Percentiles rank a stretch among this genome's conserved stretches.
These are phyloP conservation scores for Clarireedia hainanense DNA, from an alignment of 2,329 filamentous ascomycete species.

Conservation along the genomic window DNA sequence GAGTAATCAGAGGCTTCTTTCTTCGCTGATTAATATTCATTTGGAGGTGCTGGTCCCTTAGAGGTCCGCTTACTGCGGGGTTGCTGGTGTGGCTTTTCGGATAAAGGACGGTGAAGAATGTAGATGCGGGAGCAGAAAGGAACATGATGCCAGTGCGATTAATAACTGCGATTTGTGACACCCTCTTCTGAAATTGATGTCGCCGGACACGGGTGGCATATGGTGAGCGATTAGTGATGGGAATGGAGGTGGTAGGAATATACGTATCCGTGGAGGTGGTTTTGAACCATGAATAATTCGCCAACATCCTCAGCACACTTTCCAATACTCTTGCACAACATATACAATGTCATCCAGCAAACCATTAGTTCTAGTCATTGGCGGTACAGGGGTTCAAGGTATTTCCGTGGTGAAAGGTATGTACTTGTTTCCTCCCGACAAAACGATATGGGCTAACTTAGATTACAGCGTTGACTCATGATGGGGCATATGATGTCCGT, in stretches of 20 bases:
- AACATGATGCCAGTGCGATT: neutral
- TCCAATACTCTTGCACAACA: too few species aligned
- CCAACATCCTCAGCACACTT: neutral
- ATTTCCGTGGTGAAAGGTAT: constrained; percentile 30
- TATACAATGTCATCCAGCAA: constrained; percentile 20
- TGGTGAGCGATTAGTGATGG: neutral
- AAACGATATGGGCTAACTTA: neutral
- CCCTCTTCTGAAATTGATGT: too few species aligned
- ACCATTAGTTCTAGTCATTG: constrained; percentile 45
- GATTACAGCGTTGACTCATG: constrained; percentile 3
- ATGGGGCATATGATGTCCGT: constrained; percentile 20
- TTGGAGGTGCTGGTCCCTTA: neutral
- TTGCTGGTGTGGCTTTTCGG: neutral
- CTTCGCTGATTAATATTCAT: constrained; percentile 4
- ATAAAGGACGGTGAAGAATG: neutral
- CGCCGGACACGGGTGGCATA: too few species aligned
- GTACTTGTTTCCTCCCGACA: constrained; percentile 16
- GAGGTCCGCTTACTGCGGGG: neutral
- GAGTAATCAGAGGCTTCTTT: neutral
- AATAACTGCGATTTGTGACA: neutral
- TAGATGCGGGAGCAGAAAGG: neutral
- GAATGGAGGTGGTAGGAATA: neutral
- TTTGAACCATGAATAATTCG: neutral
- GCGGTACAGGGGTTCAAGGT: constrained; percentile 34
- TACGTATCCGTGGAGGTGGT: too few species aligned